These are phyloP conservation scores for Leucoagaricus sp. DNA, from an alignment of 1,284 basidiomycete genomes.

Conservation along the genomic window DNA sequence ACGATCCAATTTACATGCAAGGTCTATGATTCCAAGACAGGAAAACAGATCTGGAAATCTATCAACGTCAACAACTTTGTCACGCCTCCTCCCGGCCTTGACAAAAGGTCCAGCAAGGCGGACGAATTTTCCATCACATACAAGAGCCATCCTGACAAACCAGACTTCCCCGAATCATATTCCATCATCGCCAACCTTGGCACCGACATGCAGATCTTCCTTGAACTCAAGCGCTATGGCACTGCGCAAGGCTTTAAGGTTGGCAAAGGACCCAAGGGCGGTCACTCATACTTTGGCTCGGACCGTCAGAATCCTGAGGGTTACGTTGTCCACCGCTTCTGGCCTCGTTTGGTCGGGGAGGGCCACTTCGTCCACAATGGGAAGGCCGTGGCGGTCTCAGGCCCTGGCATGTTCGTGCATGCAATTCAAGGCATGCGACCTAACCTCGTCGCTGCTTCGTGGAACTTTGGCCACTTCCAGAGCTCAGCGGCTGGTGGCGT, in stretches of 20 bases:
- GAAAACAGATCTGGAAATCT: conserved; percentile 85
- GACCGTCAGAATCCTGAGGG: conserved; percentile 79
- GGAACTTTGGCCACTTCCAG: conserved; percentile 97
- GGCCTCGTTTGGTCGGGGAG: conserved; percentile 70
- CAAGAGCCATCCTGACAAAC: conserved; percentile 57
- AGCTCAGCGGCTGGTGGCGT: conserved; percentile 72
- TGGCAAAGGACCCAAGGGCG: conserved; percentile 86
- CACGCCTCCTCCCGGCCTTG: conserved; percentile 68
- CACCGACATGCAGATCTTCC: conserved; percentile 78
- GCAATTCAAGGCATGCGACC: conserved; percentile 99
- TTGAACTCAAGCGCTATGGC: conserved; percentile 73
- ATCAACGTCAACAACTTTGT: conserved; percentile 87
- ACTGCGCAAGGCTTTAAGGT: conserved; percentile 89
- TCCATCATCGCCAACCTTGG: conserved; percentile 81
- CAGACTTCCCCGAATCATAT: conserved; percentile 77
- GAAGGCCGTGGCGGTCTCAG: conserved; percentile 63
- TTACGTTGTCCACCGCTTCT: conserved; percentile 91
- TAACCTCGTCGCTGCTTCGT: conserved; percentile 88
- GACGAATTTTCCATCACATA: conserved; percentile 88
- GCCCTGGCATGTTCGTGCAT: conserved; percentile 91
- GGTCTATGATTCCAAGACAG: conserved; percentile 81
- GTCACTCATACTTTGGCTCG: conserved; percentile 88
- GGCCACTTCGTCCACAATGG: conserved; percentile 81
- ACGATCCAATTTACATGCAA: conserved; percentile 97
- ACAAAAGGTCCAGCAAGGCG: conserved; percentile 89